Percentiles rank a stretch among this genome's conserved stretches.
Evolutionary conservation across 106 monocot genomes (phyloP).

Genomic region (Acanthochlamys bracteata): DNA sequence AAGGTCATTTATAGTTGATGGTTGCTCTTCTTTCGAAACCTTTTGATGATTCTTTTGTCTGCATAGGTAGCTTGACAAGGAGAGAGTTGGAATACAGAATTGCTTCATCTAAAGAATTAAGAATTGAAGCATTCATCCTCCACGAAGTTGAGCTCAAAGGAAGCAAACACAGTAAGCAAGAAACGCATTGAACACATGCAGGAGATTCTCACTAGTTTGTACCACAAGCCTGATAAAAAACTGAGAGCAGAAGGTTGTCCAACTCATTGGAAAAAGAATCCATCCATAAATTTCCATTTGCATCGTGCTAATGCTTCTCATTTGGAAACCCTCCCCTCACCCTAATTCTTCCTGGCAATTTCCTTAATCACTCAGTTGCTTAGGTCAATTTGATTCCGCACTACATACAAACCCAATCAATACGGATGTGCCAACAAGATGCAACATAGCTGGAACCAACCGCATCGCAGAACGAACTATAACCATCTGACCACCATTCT

Average conservation of each 20-base stretch:
- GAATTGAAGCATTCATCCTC: not conserved
- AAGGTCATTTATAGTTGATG: slow-evolving; percentile 26
- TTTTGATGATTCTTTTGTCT: not conserved
- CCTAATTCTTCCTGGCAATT: too few relatives aligned
- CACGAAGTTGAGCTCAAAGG: slow-evolving; percentile 6
- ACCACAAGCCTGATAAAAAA: not conserved
- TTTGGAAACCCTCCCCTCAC: too few relatives aligned
- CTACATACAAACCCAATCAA: too few relatives aligned
- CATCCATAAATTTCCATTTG: too few relatives aligned
- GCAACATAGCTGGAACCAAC: too few relatives aligned
- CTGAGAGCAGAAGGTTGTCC: not conserved
- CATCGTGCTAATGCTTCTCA: too few relatives aligned
- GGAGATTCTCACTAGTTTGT: slow-evolving; percentile 2
- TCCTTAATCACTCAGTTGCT: too few relatives aligned
- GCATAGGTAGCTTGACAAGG: not conserved
- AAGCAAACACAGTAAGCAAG: slow-evolving; percentile 18
- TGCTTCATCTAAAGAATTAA: not conserved
- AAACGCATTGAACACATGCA: slow-evolving; percentile 16
- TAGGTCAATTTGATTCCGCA: too few relatives aligned
- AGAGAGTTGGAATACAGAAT: slow-evolving; percentile 7
- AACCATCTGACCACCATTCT: too few relatives aligned
- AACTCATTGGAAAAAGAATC: too few relatives aligned
- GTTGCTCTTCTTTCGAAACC: not conserved
- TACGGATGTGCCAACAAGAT: too few relatives aligned
- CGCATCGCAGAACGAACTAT: too few relatives aligned